A percentile compares a stretch with the other conserved stretches of the same genome.
Conservation (phyloP, 2,329 filamentous ascomycete genomes). For the Amphichorda felina region DNA sequence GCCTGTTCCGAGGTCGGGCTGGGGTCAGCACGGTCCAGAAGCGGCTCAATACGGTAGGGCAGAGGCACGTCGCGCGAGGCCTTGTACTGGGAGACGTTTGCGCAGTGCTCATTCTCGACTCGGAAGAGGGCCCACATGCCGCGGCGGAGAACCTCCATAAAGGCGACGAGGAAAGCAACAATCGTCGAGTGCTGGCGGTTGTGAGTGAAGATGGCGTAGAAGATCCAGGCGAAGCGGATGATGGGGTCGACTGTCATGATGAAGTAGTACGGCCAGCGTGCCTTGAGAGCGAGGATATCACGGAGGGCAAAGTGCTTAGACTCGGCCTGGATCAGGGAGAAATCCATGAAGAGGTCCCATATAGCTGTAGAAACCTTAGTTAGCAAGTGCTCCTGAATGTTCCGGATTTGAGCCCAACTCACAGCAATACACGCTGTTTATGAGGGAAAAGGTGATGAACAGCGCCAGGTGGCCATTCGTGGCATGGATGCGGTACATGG, state of each 20-base stretch:
- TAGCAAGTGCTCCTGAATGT: neutral
- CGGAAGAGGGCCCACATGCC: slow-evolving; percentile 89
- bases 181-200: slow-evolving; percentile 74
- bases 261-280: slow-evolving; percentile 70
- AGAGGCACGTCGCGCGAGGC: slow-evolving; percentile 79
- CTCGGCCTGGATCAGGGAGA: slow-evolving; percentile 73
- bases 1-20: slow-evolving; percentile 9
- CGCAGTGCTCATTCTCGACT: slow-evolving; percentile 95
- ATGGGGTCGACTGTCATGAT: slow-evolving; percentile 78
- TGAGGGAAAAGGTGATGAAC: slow-evolving; percentile 68
- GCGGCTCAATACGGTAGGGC: slow-evolving; percentile 56
- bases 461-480: slow-evolving; percentile 45
- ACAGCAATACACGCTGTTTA: slow-evolving; percentile 78
- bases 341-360: slow-evolving; percentile 97
- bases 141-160: slow-evolving; percentile 72
- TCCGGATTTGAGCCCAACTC: slow-evolving; percentile 18
- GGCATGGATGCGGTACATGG: slow-evolving; percentile 67
- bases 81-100: slow-evolving; percentile 82
- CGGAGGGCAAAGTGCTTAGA: slow-evolving; percentile 59
- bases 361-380: slow-evolving; percentile 42
- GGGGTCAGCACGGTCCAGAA: slow-evolving; percentile 22
- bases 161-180: slow-evolving; percentile 65
- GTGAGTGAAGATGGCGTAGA: slow-evolving; percentile 75
- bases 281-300: slow-evolving; percentile 68
- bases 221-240: slow-evolving; percentile 87